Evolutionary conservation across 2,329 filamentous ascomycete species (phyloP).

Genomic region (Juglanconis sp.): DNA sequence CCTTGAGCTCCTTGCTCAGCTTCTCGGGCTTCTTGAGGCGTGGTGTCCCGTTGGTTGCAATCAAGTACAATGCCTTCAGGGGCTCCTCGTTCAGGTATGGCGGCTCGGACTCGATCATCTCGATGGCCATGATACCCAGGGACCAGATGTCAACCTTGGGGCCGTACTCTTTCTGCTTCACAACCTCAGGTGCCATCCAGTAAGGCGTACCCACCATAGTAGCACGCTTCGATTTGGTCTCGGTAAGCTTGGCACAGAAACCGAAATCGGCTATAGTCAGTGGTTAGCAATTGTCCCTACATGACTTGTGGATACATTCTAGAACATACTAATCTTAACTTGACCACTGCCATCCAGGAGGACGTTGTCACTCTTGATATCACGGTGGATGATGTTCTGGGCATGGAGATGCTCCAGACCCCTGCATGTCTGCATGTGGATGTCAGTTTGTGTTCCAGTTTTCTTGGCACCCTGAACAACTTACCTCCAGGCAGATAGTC

Average conservation of each 20-base stretch:
- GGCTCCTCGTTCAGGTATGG: constrained; percentile 98
- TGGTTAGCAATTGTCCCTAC: constrained; percentile 28
- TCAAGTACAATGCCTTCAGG: constrained; percentile 93
- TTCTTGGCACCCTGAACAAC: constrained; percentile 25
- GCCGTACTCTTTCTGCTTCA: constrained; percentile 98
- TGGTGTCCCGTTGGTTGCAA: constrained; percentile 95
- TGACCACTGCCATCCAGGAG: constrained; percentile 90
- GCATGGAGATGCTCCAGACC: constrained; percentile 91
- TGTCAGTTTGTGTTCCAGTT: not conserved
- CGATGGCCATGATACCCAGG: constrained; percentile 98
- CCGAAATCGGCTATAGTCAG: constrained; percentile 82
- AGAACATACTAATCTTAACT: constrained; percentile 87
- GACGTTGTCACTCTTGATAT: constrained; percentile 99
- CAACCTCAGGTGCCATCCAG: constrained; percentile 99
- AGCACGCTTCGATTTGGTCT: constrained; percentile 92
- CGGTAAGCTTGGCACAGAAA: constrained; percentile 97
- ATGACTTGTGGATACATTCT: not conserved
- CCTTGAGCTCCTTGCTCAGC: constrained; percentile 95
- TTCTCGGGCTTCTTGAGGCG: constrained; percentile 98
- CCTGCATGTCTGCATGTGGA: constrained; percentile 72
- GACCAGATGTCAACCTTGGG: constrained; percentile 99
- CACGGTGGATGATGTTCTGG: constrained; percentile 96
- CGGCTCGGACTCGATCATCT: constrained; percentile 99
- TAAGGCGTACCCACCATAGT: constrained; percentile 99
- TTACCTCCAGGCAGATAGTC: constrained; percentile 92